A percentile compares a stretch with the other conserved stretches of the same genome.
Evolutionary conservation across 306 rosid species (phyloP).

Genomic region (Carpinus viminea): DNA sequence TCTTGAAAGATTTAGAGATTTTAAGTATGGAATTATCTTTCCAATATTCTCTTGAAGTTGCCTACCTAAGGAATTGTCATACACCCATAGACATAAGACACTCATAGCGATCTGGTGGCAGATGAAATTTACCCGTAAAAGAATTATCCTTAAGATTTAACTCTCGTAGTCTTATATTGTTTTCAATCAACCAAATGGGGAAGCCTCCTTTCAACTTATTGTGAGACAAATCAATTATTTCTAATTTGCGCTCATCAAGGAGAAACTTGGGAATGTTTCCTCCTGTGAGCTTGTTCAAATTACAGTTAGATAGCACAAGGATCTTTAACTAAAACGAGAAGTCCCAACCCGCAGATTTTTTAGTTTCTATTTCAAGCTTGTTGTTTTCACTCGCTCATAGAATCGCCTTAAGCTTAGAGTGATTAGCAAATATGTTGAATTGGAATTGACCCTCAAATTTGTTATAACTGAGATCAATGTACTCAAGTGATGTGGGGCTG

Average conservation of each 20-base stretch:
- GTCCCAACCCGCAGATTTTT: neutral
- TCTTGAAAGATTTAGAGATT: neutral
- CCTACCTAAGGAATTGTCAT: neutral
- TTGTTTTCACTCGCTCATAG: neutral
- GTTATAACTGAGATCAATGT: conserved; percentile 16
- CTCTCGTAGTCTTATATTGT: neutral
- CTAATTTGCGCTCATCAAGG: neutral
- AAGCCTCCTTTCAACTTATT: conserved; percentile 10
- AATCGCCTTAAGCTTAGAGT: conserved; percentile 15
- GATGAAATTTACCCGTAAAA: neutral
- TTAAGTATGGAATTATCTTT: neutral
- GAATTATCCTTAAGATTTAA: conserved; percentile 7
- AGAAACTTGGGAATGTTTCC: conserved; percentile 12
- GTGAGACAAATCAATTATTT: conserved; percentile 1
- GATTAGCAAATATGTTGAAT: conserved; percentile 22
- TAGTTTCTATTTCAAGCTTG: conserved; percentile 24
- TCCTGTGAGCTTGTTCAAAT: neutral
- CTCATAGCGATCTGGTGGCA: neutral
- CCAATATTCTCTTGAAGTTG: neutral
- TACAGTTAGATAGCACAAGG: conserved; percentile 7
- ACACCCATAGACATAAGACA: neutral
- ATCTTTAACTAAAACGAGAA: conserved; percentile 19
- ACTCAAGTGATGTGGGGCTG: conserved; percentile 7
- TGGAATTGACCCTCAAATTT: conserved; percentile 13
- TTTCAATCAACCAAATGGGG: conserved; percentile 2